These are phyloP conservation scores for Venustampulla echinocandica DNA, from an alignment of 495 filamentous ascomycete species.

Conservation along the genomic window DNA sequence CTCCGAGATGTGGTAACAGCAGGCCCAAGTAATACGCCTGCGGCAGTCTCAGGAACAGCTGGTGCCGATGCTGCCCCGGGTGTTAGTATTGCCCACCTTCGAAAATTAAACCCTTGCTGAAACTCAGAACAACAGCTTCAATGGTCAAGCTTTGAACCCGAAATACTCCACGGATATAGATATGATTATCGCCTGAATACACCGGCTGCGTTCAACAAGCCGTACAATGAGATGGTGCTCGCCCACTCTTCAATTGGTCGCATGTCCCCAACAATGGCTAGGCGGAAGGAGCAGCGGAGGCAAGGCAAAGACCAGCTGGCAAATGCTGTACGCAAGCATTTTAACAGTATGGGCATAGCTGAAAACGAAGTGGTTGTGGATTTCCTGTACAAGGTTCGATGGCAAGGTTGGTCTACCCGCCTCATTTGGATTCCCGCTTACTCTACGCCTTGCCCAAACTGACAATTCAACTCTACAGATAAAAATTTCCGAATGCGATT, in stretches of 20 bases:
- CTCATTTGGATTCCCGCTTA: background rate
- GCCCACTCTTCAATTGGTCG: slow-evolving; percentile 61
- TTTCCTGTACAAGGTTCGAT: slow-evolving; percentile 73
- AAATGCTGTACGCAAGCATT: slow-evolving; percentile 78
- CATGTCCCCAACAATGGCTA: slow-evolving; percentile 63
- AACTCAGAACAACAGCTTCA: slow-evolving; percentile 48
- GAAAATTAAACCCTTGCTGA: background rate
- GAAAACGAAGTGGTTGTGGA: slow-evolving; percentile 86
- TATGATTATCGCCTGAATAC: slow-evolving; percentile 62
- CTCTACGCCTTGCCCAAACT: background rate
- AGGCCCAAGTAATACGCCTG: slow-evolving; percentile 9
- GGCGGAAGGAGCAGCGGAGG: slow-evolving; percentile 50
- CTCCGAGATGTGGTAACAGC: slow-evolving; percentile 27
- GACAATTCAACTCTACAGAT: slow-evolving; percentile 21
- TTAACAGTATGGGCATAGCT: slow-evolving; percentile 73
- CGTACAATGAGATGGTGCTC: slow-evolving; percentile 64
- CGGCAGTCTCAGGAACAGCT: slow-evolving; percentile 3
- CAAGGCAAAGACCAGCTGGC: slow-evolving; percentile 73
- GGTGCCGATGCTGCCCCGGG: slow-evolving; percentile 9
- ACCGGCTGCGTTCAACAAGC: slow-evolving; percentile 58
- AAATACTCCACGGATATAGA: slow-evolving; percentile 72
- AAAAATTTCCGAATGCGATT: slow-evolving; percentile 40
- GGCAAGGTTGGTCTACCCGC: slow-evolving; percentile 38
- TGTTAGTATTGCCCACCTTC: slow-evolving; percentile 5
- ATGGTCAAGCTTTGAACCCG: slow-evolving; percentile 64